These are phyloP conservation scores for Leptodermis oblonga DNA, from an alignment of 257 asterid species.

Conservation along the genomic window DNA sequence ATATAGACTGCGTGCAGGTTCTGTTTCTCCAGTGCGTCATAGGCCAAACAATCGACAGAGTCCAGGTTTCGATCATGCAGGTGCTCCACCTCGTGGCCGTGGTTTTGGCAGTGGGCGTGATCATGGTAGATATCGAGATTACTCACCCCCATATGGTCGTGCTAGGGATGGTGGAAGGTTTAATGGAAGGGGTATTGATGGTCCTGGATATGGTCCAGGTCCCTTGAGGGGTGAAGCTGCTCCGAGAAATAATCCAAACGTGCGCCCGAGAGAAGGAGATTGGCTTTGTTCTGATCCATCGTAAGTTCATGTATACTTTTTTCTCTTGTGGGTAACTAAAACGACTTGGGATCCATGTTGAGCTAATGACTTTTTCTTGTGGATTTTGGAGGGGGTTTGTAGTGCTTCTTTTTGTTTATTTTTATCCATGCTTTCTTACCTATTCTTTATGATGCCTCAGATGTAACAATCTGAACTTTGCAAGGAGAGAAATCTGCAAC, in stretches of 20 bases:
- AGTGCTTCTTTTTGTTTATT: not conserved
- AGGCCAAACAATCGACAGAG: conserved; percentile 61
- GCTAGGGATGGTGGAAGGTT: conserved; percentile 57
- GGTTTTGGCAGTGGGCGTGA: conserved; percentile 61
- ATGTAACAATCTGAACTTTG: conserved; percentile 86
- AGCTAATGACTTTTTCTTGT: not conserved
- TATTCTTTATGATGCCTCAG: conserved; percentile 32
- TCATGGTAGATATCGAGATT: conserved; percentile 57
- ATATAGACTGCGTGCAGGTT: conserved; percentile 74
- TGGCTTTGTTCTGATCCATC: conserved; percentile 83
- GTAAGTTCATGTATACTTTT: conserved; percentile 38
- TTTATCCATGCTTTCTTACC: conserved; percentile 3
- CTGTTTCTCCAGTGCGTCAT: conserved; percentile 71
- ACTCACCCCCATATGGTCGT: conserved; percentile 62
- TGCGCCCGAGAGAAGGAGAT: conserved; percentile 88
- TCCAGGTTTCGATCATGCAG: conserved; percentile 64
- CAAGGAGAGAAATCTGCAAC: conserved; percentile 84
- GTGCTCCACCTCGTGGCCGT: conserved; percentile 49
- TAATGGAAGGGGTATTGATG: conserved; percentile 57
- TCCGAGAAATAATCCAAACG: conserved; percentile 78
- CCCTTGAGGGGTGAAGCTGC: conserved; percentile 50
- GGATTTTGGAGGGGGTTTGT: not conserved
- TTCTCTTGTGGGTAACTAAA: not conserved
- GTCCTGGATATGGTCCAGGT: conserved; percentile 54
- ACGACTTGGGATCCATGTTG: not conserved